Evolutionary conservation across 768 basidiomycete genomes (phyloP), one percentile per base, ranked within the genome.

Genomic region (Fibroporia radiculosa): DNA sequence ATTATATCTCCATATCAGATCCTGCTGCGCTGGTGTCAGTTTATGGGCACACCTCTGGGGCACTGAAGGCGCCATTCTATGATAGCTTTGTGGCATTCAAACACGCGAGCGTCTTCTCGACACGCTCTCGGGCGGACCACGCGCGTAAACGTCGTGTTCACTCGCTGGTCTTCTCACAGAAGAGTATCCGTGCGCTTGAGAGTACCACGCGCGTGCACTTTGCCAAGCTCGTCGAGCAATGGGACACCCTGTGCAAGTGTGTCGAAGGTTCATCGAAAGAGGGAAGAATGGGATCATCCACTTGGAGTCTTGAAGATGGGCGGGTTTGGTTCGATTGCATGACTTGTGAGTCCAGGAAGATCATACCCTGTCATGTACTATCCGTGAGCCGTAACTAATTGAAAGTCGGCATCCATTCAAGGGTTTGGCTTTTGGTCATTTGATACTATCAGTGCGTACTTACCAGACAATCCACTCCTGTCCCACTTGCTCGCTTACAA

Each of bases 101-200:
- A 12, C 12, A 73, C 77, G 20, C 11, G 3, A 81, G 80, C 2
- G 62, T 87, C 16, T 86, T 88, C 73, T 83, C 78, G 56, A 83
- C 82, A 10, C 77, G 86, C 35, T 73, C 82, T 56, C 76, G 86
- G n/a, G 58, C 60, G 2, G 84, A 86, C 42, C 90, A 93, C 57
- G 72, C 84, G 3, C 77, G 89, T 23, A 93, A 92, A 63, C 80
- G 90, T 63, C 92, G 91, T 64, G 82, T 92, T 42, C 73, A 91
- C 27, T 78, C 84, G 0, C 77, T 84, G 50, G 77, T 83, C 51
- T 84, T 84, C 59, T 78, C 80, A 0, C 78, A 80, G 52, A 88
- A 89, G 67, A 84, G 64, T 38, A 82, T 92, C 3, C 54, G 82
- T 43, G 82, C 86, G 48, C 89, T 92, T 45, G 86, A 91, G 59